Evolutionary conservation across 495 filamentous ascomycete species (phyloP).

Genomic region (Penicillium argentinense): DNA sequence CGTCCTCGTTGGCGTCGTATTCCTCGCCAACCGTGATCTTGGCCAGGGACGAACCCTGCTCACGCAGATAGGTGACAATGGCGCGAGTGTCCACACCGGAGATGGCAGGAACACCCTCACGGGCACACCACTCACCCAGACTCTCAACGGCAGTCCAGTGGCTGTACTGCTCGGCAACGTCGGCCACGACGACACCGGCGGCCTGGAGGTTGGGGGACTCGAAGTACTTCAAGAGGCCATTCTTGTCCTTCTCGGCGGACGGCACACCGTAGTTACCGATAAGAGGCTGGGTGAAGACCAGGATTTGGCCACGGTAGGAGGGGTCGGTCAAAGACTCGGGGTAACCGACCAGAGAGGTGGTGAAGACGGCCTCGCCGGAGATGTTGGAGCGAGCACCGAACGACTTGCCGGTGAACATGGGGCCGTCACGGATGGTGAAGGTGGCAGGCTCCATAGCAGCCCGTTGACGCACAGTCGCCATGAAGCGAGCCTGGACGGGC

Average conservation of each 20-base stretch:
- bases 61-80: slow-evolving; percentile 92
- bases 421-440: slow-evolving; percentile 93
- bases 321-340: slow-evolving; percentile 98
- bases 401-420: slow-evolving; percentile 89
- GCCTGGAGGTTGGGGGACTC: slow-evolving; percentile 97
- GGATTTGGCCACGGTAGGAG: slow-evolving; percentile 96
- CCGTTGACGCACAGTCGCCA: slow-evolving; percentile 71
- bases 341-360: slow-evolving; percentile 89
- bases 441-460: slow-evolving; percentile 77
- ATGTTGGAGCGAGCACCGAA: slow-evolving; percentile 91
- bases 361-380: slow-evolving; percentile 93
- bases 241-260: slow-evolving; percentile 70
- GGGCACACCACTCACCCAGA: slow-evolving; percentile 88
- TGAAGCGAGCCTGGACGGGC: slow-evolving; percentile 55
- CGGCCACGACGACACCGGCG: slow-evolving; percentile 90
- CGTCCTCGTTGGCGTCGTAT: slow-evolving; percentile 98
- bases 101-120: slow-evolving; percentile 94
- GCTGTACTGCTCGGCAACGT: slow-evolving; percentile 89
- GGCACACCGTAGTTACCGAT: slow-evolving; percentile 99
- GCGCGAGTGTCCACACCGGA: slow-evolving; percentile 95
- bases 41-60: slow-evolving; percentile 93
- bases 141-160: slow-evolving; percentile 99
- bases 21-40: slow-evolving; percentile 95
- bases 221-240: slow-evolving; percentile 85
- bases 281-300: slow-evolving; percentile 97